Percentiles rank a stretch among this genome's conserved stretches.
These are phyloP conservation scores for Boletus vinaceobasis DNA, from an alignment of 768 basidiomycete species.

Conservation along the genomic window DNA sequence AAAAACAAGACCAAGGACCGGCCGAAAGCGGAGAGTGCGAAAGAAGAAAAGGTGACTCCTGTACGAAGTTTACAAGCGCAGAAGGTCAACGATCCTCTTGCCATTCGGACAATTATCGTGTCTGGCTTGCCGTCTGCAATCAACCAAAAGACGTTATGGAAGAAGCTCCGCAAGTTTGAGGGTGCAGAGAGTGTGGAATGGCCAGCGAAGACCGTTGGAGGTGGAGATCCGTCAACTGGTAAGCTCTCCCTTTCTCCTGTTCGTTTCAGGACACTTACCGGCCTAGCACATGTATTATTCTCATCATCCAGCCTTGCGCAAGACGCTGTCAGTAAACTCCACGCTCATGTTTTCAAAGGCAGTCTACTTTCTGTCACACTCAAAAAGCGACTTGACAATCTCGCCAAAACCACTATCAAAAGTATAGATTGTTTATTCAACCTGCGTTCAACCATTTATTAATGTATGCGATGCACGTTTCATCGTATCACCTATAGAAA, in stretches of 20 bases:
- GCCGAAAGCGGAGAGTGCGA: constrained; percentile 27
- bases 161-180: constrained; percentile 76
- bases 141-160: constrained; percentile 72
- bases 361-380: constrained; percentile 79
- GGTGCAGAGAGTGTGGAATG: constrained; percentile 78
- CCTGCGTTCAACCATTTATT: background rate
- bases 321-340: constrained; percentile 73
- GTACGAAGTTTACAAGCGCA: constrained; percentile 31
- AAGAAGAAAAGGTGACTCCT: constrained; percentile 42
- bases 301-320: constrained; percentile 61
- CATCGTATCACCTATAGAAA: constrained; percentile 13
- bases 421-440: constrained; percentile 4
- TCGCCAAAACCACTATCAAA: constrained; percentile 46
- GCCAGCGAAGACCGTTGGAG: constrained; percentile 47
- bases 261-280: background rate
- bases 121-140: constrained; percentile 66
- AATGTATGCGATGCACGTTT: background rate
- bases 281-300: constrained; percentile 73
- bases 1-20: constrained; percentile 38
- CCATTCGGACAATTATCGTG: constrained; percentile 76
- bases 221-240: constrained; percentile 56
- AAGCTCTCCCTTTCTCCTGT: background rate
- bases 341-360: constrained; percentile 93
- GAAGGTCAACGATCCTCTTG: constrained; percentile 63
- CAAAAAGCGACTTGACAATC: constrained; percentile 77